Conservation (phyloP, 495 filamentous ascomycete species). For the Lophium mytilinum region DNA sequence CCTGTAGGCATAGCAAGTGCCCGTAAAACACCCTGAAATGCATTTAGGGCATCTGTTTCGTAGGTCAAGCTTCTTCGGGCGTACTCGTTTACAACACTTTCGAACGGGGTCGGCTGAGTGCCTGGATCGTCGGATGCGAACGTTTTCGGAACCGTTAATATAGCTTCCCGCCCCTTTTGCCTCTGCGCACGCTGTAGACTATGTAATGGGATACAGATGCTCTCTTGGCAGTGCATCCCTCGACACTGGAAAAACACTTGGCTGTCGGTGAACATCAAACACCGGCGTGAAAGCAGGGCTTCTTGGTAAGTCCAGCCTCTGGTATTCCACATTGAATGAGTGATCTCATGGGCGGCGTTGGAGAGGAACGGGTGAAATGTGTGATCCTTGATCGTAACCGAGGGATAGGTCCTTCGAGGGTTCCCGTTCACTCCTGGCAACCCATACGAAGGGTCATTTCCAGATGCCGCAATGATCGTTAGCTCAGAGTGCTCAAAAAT, state of each 20-base stretch:
- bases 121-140: no score
- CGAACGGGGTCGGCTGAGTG: no score
- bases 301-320: conserved; percentile 10
- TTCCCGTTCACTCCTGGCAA: conserved; percentile 2
- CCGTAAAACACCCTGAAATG: no score
- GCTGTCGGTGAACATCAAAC: not conserved
- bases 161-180: no score
- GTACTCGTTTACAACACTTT: no score
- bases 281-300: not conserved
- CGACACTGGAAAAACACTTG: conserved; percentile 2
- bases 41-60: no score
- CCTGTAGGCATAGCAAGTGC: no score
- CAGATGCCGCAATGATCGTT: conserved; percentile 12
- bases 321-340: conserved; percentile 1
- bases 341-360: not conserved
- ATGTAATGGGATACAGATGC: no score
- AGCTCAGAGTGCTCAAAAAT: conserved; percentile 11
- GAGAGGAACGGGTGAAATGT: not conserved
- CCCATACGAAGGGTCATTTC: not conserved
- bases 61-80: no score
- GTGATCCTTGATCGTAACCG: not conserved
- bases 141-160: no score
- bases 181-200: no score
- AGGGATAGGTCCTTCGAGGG: not conserved
- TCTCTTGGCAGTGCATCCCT: not conserved